Percentiles rank a stretch among this genome's conserved stretches.
phyloP scores from a whole-genome alignment of 2,329 filamentous ascomycete species.

The Monosporascus sp. region DNA sequence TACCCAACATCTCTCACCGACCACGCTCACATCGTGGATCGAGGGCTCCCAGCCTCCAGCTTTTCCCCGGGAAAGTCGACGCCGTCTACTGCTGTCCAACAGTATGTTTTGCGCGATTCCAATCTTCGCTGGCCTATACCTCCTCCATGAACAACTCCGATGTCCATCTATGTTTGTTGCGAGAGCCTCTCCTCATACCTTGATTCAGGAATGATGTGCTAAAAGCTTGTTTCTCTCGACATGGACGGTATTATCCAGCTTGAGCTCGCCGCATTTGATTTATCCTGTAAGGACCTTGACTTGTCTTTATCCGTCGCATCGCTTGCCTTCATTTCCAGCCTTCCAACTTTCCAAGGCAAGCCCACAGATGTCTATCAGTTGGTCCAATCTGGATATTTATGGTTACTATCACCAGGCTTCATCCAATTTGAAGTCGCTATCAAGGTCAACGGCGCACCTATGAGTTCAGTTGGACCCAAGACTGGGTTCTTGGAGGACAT shows the following conservation, averaged over 20 bases:
- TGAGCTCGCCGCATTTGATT: conserved; percentile 18
- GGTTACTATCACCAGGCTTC: conserved; percentile 21
- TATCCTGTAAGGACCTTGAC: conserved; percentile 11
- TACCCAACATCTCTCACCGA: neutral
- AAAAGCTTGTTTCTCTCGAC: neutral
- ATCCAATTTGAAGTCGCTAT: conserved; percentile 21
- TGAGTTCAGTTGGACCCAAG: conserved; percentile 2
- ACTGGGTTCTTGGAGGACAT: conserved; percentile 17
- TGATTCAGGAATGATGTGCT: neutral
- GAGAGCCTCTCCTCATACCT: neutral
- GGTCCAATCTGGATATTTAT: conserved; percentile 19
- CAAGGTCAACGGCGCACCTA: conserved; percentile 6
- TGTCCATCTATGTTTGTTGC: neutral
- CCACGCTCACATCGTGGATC: too few species aligned
- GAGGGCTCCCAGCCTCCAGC: too few species aligned
- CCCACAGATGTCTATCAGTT: conserved; percentile 13
- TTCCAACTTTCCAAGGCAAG: conserved; percentile 5
- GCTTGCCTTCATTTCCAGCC: conserved; percentile 17
- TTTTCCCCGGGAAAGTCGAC: too few species aligned
- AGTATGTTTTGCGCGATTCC: too few species aligned
- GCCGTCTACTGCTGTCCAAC: neutral
- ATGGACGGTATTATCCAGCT: conserved; percentile 18
- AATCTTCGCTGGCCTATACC: too few species aligned
- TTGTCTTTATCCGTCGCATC: conserved; percentile 17
- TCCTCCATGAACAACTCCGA: too few species aligned